phyloP scores from a whole-genome alignment of 352 stramenopile genomes.

The Globisporangium megalacanthum region DNA sequence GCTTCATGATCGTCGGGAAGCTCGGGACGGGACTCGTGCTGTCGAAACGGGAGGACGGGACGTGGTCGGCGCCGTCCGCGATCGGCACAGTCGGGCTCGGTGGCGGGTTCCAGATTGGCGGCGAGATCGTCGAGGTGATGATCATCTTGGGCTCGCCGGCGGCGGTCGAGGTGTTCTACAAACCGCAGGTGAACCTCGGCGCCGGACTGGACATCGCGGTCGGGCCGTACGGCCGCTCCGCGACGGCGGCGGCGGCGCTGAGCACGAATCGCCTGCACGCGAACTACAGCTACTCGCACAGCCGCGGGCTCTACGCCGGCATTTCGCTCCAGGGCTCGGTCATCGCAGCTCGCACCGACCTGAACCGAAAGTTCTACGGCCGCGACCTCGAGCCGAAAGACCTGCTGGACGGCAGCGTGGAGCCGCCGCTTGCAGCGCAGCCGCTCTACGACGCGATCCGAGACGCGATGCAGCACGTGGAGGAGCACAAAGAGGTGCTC shows the following conservation, averaged over 20 bases:
- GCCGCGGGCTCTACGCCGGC: conserved; percentile 90
- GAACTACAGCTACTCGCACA: conserved; percentile 94
- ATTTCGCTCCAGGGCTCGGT: conserved; percentile 92
- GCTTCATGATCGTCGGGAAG: conserved; percentile 78
- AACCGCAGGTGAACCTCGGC: conserved; percentile 87
- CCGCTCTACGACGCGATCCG: conserved; percentile 76
- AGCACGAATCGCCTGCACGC: conserved; percentile 69
- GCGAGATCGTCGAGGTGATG: conserved; percentile 92
- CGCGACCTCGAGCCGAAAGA: conserved; percentile 69
- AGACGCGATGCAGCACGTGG: conserved; percentile 65
- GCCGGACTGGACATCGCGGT: conserved; percentile 88
- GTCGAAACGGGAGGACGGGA: conserved; percentile 72
- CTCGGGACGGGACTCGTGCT: conserved; percentile 88
- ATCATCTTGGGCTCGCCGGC: conserved; percentile 92
- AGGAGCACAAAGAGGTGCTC: conserved; percentile 40
- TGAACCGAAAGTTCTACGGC: conserved; percentile 96
- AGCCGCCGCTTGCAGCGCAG: conserved; percentile 54
- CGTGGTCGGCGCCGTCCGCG: conserved; percentile 90
- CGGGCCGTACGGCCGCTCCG: conserved; percentile 86
- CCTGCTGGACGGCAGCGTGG: conserved; percentile 60
- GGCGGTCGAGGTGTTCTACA: conserved; percentile 89
- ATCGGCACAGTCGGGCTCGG: conserved; percentile 90
- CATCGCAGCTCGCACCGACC: conserved; percentile 82
- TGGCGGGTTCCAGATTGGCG: conserved; percentile 81
- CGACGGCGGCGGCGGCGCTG: conserved; percentile 69